A percentile compares a stretch with the other conserved stretches of the same genome.
Conservation (phyloP, 2,329 filamentous ascomycete genomes). For the Fusarium cicatricum region DNA sequence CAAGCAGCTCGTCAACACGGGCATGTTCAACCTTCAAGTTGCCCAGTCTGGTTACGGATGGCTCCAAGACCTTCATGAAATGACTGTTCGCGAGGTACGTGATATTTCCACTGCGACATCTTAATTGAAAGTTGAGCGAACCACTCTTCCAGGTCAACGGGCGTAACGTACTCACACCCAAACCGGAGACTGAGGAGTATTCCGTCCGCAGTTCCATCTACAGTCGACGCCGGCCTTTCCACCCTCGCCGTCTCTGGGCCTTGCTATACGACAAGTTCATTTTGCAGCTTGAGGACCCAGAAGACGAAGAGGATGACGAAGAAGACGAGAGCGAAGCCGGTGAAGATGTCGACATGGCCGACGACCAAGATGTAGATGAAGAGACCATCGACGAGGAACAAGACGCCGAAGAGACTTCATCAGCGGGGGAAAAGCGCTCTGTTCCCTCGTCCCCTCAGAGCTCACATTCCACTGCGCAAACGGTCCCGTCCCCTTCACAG, state of each 20-base stretch:
- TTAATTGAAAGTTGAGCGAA: neutral
- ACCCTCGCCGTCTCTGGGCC: slow-evolving; percentile 56
- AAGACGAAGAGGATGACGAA: slow-evolving; percentile 47
- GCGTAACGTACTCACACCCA: slow-evolving; percentile 65
- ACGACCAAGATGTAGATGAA: slow-evolving; percentile 21
- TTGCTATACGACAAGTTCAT: slow-evolving; percentile 60
- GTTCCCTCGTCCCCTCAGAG: slow-evolving; percentile 35
- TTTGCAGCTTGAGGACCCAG: slow-evolving; percentile 55
- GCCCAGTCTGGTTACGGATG: slow-evolving; percentile 73
- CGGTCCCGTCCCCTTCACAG: slow-evolving; percentile 35
- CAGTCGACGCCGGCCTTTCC: slow-evolving; percentile 63
- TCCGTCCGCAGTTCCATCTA: slow-evolving; percentile 78
- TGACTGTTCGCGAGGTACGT: slow-evolving; percentile 67
- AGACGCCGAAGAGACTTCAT: slow-evolving; percentile 19
- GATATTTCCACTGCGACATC: neutral
- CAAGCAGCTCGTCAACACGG: slow-evolving; percentile 70
- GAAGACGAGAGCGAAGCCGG: slow-evolving; percentile 45
- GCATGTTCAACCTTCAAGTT: slow-evolving; percentile 69
- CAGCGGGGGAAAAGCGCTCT: slow-evolving; percentile 28
- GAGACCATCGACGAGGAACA: neutral
- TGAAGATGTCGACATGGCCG: slow-evolving; percentile 37
- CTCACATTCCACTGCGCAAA: slow-evolving; percentile 36
- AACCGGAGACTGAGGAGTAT: slow-evolving; percentile 77
- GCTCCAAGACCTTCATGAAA: slow-evolving; percentile 74
- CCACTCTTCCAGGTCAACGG: slow-evolving; percentile 50